A percentile compares a stretch with the other conserved stretches of the same genome.
phyloP scores from a whole-genome alignment of 1,284 basidiomycete species.

The Cryptococcus floricola region DNA sequence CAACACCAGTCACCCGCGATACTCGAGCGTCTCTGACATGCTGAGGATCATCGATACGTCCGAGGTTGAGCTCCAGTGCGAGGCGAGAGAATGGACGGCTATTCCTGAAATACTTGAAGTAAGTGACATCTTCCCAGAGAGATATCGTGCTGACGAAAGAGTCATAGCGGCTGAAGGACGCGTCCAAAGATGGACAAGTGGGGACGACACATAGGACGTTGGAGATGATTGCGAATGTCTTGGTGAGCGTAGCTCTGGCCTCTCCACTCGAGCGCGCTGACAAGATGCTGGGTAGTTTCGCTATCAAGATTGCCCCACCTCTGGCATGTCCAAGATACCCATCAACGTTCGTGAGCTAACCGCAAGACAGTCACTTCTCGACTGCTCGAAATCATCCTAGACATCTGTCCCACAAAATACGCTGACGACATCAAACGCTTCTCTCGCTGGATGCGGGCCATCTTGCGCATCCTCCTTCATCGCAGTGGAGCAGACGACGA shows the following conservation, averaged over 20 bases:
- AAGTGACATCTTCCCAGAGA: not conserved
- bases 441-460: slow-evolving; percentile 7
- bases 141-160: not conserved
- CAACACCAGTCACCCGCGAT: not conserved
- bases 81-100: slow-evolving; percentile 1
- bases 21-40: slow-evolving; percentile 1
- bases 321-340: not conserved
- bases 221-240: slow-evolving; percentile 4
- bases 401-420: not conserved
- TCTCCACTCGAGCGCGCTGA: not conserved
- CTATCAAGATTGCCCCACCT: slow-evolving; percentile 2
- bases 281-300: not conserved
- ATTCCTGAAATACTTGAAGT: not conserved
- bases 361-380: not conserved
- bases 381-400: not conserved
- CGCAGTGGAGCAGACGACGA: not conserved
- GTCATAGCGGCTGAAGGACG: not conserved
- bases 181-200: not conserved
- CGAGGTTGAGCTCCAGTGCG: slow-evolving; percentile 7
- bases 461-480: not conserved
- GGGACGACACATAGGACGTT: not conserved
- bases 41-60: slow-evolving; percentile 2
- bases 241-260: slow-evolving; percentile 2
- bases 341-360: not conserved
- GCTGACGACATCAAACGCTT: slow-evolving; percentile 4